Percentiles rank a stretch among this genome's conserved stretches.
Evolutionary conservation across 23 red algal genomes (phyloP).

Genomic region (Gracilaria domingensis): DNA sequence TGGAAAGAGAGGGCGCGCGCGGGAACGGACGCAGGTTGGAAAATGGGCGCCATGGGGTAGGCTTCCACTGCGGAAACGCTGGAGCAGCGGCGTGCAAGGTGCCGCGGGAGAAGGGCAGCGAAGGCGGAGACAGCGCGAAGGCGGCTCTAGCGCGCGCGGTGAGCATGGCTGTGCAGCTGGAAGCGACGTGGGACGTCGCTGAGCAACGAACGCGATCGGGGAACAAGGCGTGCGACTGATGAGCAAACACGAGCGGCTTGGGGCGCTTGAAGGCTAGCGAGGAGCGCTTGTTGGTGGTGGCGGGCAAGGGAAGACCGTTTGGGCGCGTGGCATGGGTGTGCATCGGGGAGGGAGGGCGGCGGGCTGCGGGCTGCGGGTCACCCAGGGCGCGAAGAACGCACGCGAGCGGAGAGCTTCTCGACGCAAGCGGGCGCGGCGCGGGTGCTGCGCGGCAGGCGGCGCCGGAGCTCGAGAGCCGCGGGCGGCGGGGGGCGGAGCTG

Average conservation of each 20-base stretch:
- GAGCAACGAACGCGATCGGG: neutral
- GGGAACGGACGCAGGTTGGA: constrained; percentile 21
- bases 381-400: too few relatives aligned
- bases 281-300: neutral
- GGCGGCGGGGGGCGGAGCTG: too few relatives aligned
- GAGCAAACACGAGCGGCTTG: constrained; percentile 4
- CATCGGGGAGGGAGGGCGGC: neutral
- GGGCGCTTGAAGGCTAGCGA: neutral
- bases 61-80: constrained; percentile 10
- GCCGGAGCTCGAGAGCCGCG: neutral
- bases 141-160: neutral
- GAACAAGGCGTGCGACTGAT: neutral
- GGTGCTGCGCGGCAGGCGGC: neutral
- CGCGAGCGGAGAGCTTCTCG: neutral
- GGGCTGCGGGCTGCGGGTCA: neutral
- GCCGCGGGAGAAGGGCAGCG: neutral
- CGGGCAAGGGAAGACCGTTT: neutral
- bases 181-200: neutral
- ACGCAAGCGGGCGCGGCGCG: neutral
- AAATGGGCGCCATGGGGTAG: constrained; percentile 20
- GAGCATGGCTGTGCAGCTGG: constrained; percentile 9
- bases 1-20: neutral
- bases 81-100: neutral
- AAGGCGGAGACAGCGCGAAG: neutral
- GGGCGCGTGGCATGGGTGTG: constrained; percentile 6